Percentiles rank a stretch among this genome's conserved stretches.
Conservation (phyloP, 306 rosid genomes). For the Lathyrus oleraceus region DNA sequence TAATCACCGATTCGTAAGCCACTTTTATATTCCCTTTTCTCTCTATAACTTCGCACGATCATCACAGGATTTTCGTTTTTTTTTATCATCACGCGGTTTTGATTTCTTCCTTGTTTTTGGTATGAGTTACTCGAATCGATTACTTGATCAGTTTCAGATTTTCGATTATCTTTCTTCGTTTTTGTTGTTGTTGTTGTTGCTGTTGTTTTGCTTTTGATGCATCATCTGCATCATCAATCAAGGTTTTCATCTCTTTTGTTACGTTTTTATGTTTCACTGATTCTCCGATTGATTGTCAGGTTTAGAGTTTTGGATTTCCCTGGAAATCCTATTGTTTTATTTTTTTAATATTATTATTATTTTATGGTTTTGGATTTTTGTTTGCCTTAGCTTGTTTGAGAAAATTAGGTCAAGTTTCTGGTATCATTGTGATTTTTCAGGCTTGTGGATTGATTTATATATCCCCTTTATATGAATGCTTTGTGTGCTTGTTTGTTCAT, state of each 20-base stretch:
- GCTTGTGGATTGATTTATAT: not conserved
- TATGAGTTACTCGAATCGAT: slow-evolving; percentile 28
- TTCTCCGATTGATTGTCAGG: not conserved
- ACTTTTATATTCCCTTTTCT: slow-evolving; percentile 15
- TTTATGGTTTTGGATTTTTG: slow-evolving; percentile 1
- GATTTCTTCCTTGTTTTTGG: not conserved
- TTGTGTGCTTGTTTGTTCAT: slow-evolving; percentile 11
- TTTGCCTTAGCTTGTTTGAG: slow-evolving; percentile 7
- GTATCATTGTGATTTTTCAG: not conserved
- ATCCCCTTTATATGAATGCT: not conserved
- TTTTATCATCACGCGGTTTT: slow-evolving; percentile 17
- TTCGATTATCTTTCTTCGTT: slow-evolving; percentile 25
- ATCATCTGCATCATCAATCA: slow-evolving; percentile 32
- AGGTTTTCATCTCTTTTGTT: not conserved
- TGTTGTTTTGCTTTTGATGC: slow-evolving; percentile 34
- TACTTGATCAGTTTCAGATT: slow-evolving; percentile 27
- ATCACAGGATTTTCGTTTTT: not conserved
- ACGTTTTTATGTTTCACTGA: not conserved
- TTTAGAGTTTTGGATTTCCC: slow-evolving; percentile 28
- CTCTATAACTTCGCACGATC: not conserved
- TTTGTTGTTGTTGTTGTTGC: not conserved
- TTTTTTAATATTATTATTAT: not conserved
- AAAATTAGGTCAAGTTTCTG: slow-evolving; percentile 6
- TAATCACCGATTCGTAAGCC: slow-evolving; percentile 41
- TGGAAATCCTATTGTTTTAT: slow-evolving; percentile 1